A percentile compares a stretch with the other conserved stretches of the same genome.
Conservation (phyloP, 352 stramenopile genomes). For the Globisporangium polare region DNA sequence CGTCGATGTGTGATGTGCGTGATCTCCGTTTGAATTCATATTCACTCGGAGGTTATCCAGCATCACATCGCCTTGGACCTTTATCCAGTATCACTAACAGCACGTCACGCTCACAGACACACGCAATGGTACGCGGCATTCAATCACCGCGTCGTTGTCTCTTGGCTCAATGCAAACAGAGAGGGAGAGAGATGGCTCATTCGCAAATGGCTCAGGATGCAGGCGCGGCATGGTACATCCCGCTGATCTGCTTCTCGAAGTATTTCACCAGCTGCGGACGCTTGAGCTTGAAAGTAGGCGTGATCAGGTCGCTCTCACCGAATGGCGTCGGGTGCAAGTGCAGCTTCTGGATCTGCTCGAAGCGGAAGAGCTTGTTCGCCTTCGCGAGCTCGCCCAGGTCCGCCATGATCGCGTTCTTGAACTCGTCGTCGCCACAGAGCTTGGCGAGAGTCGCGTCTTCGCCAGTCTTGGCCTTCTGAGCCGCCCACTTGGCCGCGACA, state of each 20-base stretch:
- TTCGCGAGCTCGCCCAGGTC: slow-evolving; percentile 71
- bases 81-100: not conserved
- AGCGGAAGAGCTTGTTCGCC: slow-evolving; percentile 81
- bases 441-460: slow-evolving; percentile 22
- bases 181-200: not conserved
- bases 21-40: not conserved
- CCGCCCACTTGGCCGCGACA: slow-evolving; percentile 72
- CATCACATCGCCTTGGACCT: not conserved
- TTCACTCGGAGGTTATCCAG: not conserved
- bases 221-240: slow-evolving; percentile 57
- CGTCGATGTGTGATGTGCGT: too few relatives aligned
- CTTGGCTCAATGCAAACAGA: not conserved
- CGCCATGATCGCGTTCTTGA: slow-evolving; percentile 60
- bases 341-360: slow-evolving; percentile 90
- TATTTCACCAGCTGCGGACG: slow-evolving; percentile 83
- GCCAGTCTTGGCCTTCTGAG: slow-evolving; percentile 33
- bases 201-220: not conserved
- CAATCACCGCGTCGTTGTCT: not conserved
- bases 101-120: not conserved
- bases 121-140: not conserved
- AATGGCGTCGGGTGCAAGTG: slow-evolving; percentile 86
- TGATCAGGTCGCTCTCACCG: slow-evolving; percentile 91
- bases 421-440: slow-evolving; percentile 17
- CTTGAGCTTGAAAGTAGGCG: slow-evolving; percentile 98
- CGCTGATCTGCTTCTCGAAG: slow-evolving; percentile 77